Evolutionary conservation across 2,329 filamentous ascomycete species (phyloP).

Genomic region (Beauveria sp.): DNA sequence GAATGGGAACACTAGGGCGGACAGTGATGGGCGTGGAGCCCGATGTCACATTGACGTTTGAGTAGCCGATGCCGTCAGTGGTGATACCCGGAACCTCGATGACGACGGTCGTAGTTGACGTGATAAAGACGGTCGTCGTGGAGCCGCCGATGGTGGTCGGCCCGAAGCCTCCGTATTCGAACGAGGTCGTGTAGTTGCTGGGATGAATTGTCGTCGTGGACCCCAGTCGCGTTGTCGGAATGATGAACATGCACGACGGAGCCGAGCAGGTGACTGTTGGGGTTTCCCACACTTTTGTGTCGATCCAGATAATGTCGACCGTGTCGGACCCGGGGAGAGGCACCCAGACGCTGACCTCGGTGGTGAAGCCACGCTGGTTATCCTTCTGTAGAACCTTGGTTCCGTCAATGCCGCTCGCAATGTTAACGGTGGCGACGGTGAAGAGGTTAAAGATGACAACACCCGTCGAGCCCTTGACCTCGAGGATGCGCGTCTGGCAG

Average conservation of each 20-base stretch:
- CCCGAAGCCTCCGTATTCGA: slow-evolving; percentile 15
- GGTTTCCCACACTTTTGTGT: slow-evolving; percentile 11
- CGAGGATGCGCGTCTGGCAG: slow-evolving; percentile 33
- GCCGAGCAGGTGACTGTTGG: slow-evolving; percentile 13
- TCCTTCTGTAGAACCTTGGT: slow-evolving; percentile 13
- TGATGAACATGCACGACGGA: slow-evolving; percentile 16
- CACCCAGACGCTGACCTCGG: slow-evolving; percentile 20
- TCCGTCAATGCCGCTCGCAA: slow-evolving; percentile 12
- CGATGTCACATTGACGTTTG: slow-evolving; percentile 16
- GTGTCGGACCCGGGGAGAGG: slow-evolving; percentile 17
- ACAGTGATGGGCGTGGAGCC: slow-evolving; percentile 2
- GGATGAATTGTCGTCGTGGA: slow-evolving; percentile 14
- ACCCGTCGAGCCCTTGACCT: slow-evolving; percentile 14
- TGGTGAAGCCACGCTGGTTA: slow-evolving; percentile 18
- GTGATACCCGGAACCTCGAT: slow-evolving; percentile 13
- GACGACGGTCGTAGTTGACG: slow-evolving; percentile 11
- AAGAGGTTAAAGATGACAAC: slow-evolving; percentile 12
- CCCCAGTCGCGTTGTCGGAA: slow-evolving; percentile 16
- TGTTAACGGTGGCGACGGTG: slow-evolving; percentile 10
- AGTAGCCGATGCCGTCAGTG: slow-evolving; percentile 13
- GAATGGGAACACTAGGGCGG: slow-evolving; percentile 13
- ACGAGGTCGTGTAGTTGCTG: slow-evolving; percentile 14
- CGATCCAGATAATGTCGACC: slow-evolving; percentile 17
- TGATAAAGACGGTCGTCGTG: neutral
- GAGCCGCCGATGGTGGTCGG: neutral